Evolutionary conservation across 2,329 filamentous ascomycete genomes (phyloP), one percentile per base, ranked within the genome.

Genomic region (Apiospora kogelbergensis): DNA sequence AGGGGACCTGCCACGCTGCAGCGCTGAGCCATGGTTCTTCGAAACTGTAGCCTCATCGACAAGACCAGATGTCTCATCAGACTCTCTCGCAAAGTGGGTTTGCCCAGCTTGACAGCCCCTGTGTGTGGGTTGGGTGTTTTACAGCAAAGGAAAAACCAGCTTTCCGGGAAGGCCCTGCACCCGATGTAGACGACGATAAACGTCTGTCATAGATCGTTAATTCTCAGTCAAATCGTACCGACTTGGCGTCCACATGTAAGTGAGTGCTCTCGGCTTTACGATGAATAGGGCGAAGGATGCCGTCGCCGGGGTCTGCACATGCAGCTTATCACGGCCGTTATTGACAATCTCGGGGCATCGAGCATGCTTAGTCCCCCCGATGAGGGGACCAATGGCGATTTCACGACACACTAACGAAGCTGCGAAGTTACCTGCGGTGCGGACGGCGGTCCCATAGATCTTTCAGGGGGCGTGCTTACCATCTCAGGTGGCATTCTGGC

Each of bases 331-430:
- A 60, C 6, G n/a, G 53, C 17, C 30, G 26, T 37, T 60, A 60
- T 60, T n/a, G 53, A 37, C 53, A 37, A 60, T 60, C 53, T 60
- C 53, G 53, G 53, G 53, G 53, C 53, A 60, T 37, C 26, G 53
- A 33, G 26, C 53, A 33, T 22, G 30, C 20, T 33, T 37, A 37
- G 53, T 37, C 26, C 53, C 17, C 24, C 41, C 41, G 9, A 65
- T 33, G 63, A 30, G 37, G 37, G 40, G 40, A 33, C 44, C 41
- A 33, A 45, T 9, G 24, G 41, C 24, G 41, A 45, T 65, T 45
- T 45, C 41, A 41, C 30, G 33, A 41, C 41, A 41, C 63, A 65
- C 44, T 65, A 33, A 22, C 41, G 22, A 45, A 33, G 24, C 24
- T 20, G 22, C 30, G 37, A 26, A 20, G 63, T 6, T 60, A 60